phyloP scores from a whole-genome alignment of 225 moss, liverwort and hornwort species.

The Antitrichia curtipendula region DNA sequence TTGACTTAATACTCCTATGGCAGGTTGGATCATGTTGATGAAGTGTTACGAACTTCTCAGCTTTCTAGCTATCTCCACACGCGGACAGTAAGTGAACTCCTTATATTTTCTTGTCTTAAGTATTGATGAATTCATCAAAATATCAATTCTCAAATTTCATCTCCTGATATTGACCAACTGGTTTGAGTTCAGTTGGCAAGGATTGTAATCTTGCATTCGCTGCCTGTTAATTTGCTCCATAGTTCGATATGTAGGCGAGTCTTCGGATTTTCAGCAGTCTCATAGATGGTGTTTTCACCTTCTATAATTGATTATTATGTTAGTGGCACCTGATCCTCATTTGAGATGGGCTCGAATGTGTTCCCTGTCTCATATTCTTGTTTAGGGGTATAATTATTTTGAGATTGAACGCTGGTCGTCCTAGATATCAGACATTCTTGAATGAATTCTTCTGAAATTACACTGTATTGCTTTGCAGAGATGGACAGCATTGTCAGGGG shows the following conservation, averaged over 20 bases:
- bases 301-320: neutral
- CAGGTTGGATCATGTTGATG: conserved; percentile 95
- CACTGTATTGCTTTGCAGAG: conserved; percentile 40
- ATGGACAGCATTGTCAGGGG: conserved; percentile 86
- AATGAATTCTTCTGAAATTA: neutral
- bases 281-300: neutral
- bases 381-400: neutral
- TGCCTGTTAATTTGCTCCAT: neutral
- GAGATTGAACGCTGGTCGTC: neutral
- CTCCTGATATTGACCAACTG: neutral
- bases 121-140: neutral
- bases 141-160: neutral
- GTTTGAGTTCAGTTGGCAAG: neutral
- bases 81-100: conserved; percentile 51
- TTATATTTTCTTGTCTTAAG: neutral
- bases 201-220: neutral
- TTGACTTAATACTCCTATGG: neutral
- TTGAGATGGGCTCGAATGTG: neutral
- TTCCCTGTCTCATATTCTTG: neutral
- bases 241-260: neutral
- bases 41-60: conserved; percentile 69
- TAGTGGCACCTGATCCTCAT: neutral
- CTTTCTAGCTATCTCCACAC: conserved; percentile 86
- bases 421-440: neutral
- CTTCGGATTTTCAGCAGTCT: neutral